Base-by-base conservation (phyloP, 2,329 filamentous ascomycete genomes). In the Microdochium paspali region DNA sequence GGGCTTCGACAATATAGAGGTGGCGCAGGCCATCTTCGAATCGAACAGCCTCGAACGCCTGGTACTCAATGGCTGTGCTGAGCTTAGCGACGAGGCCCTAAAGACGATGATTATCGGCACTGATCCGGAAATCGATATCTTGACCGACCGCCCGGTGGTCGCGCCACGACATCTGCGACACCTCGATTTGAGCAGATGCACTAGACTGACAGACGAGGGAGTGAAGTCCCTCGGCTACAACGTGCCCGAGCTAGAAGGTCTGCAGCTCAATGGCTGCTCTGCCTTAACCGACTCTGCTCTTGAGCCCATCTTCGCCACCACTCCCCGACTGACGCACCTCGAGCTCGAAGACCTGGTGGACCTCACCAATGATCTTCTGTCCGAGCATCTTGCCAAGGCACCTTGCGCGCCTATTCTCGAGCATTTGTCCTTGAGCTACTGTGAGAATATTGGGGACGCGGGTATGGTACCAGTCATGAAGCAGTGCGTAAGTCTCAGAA, bases 341-440 rank as follows among this genome's bases (percentile, higher is more conserved):
- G 93, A 97, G 55, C 69, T 97, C 2, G 93, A 98, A 65, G 90
- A 96, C 56, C 73, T 96, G 12, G 75, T 82, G 4, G 74, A 82
- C 24, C 69, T 97, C 13, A 90, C 85, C 18, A 94, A 97, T 60
- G 68, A 71, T 3, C 70, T 89, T 1, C 69, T 96, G 2, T 76
- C 76, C 0, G 76, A 89, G 47, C 80, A 85, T 51, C 72, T 98
- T 7, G 82, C 89, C 44, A 84, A 80, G 56, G 79, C 88, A 0
- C 84, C 88, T 0, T 95, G 88, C 60, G 84, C 84, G 0, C 65
- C 75, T 1, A 72, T 68, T 21, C 72, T 98, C 6, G 76, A 85
- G 54, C 90, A 96, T 60, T 75, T 97, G 5, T 90, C 88, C 47
- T 77, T 97, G 55, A 91, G 88, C 58, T 95, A 90, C 63, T 98